Percentiles rank a stretch among this genome's conserved stretches.
Conservation (phyloP, 139 green algal species). For the Diplosphaera chodatii region DNA sequence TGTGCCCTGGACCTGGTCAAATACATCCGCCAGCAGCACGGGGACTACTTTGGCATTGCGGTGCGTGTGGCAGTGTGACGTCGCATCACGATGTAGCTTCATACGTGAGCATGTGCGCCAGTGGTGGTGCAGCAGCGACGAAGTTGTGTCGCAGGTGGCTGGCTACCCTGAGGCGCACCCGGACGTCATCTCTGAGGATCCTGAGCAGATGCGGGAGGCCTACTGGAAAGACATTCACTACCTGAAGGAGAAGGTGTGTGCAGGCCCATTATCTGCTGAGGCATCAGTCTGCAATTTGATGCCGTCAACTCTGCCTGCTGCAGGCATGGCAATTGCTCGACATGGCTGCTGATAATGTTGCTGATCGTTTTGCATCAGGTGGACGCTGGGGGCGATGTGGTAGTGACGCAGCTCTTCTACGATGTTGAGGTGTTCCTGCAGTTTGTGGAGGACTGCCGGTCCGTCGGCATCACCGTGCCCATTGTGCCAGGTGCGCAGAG, state of each 20-base stretch:
- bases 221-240: slow-evolving; percentile 88
- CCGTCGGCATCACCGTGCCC: slow-evolving; percentile 75
- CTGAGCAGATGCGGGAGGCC: slow-evolving; percentile 64
- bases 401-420: slow-evolving; percentile 98
- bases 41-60: slow-evolving; percentile 92
- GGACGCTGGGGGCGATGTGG: slow-evolving; percentile 87
- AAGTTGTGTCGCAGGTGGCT: slow-evolving; percentile 33
- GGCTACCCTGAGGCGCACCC: slow-evolving; percentile 96
- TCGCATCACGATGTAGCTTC: no score
- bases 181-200: slow-evolving; percentile 82
- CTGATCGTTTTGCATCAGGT: slow-evolving; percentile 51
- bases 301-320: no score
- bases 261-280: no score
- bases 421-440: slow-evolving; percentile 82
- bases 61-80: slow-evolving; percentile 84
- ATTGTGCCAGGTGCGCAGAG: slow-evolving; percentile 75
- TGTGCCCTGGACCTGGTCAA: slow-evolving; percentile 93
- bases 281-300: no score
- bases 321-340: no score
- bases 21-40: slow-evolving; percentile 81
- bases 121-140: no score
- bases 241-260: slow-evolving; percentile 90
- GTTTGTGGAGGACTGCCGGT: slow-evolving; percentile 67
- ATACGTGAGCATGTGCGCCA: no score
- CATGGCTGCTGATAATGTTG: no score